These are phyloP conservation scores for Ceratocystis smalleyi DNA, from an alignment of 2,329 filamentous ascomycete species.

Conservation along the genomic window DNA sequence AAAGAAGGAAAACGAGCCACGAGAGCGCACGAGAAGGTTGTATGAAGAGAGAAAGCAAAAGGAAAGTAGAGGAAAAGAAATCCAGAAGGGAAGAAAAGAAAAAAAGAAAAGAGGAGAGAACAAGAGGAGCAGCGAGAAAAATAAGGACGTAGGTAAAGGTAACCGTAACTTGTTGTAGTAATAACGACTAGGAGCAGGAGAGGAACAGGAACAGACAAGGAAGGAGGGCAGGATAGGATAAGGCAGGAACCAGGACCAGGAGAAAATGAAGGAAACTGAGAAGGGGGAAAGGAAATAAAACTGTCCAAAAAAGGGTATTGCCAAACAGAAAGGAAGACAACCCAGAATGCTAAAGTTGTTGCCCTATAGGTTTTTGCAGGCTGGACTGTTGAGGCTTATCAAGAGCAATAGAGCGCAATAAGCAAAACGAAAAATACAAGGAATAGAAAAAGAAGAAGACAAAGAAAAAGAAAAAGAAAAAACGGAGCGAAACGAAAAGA, in stretches of 20 bases:
- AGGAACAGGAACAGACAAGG: neutral
- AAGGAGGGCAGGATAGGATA: neutral
- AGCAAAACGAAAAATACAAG: neutral
- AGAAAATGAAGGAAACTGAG: constrained; percentile 2
- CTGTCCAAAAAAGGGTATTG: neutral
- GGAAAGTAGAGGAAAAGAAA: neutral
- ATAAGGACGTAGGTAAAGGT: neutral
- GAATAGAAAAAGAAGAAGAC: neutral
- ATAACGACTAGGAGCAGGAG: neutral
- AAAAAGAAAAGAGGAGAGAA: constrained; percentile 1
- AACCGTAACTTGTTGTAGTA: neutral
- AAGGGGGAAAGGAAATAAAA: constrained; percentile 8
- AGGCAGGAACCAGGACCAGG: constrained; percentile 9
- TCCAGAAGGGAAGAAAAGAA: neutral
- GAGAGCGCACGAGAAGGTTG: neutral
- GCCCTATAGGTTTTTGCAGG: neutral
- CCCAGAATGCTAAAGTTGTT: neutral
- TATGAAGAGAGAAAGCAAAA: neutral
- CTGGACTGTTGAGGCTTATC: neutral
- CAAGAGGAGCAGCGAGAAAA: neutral
- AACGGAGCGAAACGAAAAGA: neutral
- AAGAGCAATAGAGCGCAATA: neutral
- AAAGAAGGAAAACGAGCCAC: neutral
- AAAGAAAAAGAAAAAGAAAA: neutral
- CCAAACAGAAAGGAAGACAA: constrained; percentile 5